Percentiles rank a stretch among this genome's conserved stretches.
These are phyloP conservation scores for Tuber magnatum DNA, from an alignment of 495 filamentous ascomycete species.

Conservation along the genomic window DNA sequence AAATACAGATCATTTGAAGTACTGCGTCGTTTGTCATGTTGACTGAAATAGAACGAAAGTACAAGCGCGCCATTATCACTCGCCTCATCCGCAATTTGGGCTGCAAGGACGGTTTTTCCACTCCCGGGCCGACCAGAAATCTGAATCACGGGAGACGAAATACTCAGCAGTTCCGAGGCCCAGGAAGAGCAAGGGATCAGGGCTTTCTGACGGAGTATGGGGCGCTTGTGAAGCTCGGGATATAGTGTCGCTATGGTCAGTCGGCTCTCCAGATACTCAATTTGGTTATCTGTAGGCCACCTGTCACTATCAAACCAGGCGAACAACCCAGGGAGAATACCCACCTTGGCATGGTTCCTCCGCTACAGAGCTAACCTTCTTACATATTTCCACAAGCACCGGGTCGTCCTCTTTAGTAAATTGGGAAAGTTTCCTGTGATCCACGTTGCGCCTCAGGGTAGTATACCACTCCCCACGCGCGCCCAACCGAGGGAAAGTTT, in stretches of 20 bases:
- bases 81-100: not conserved
- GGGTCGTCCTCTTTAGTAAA: not conserved
- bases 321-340: not conserved
- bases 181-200: not conserved
- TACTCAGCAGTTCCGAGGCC: not conserved
- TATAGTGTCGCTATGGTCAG: not conserved
- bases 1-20: not conserved
- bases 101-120: not conserved
- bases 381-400: not conserved
- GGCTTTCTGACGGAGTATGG: not conserved
- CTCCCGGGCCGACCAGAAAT: not conserved
- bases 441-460: not conserved
- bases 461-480: not conserved
- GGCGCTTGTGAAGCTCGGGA: not conserved
- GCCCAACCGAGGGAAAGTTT: not conserved
- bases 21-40: not conserved
- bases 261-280: slow-evolving; percentile 1
- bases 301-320: not conserved
- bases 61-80: not conserved
- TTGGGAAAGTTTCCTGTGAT: not conserved
- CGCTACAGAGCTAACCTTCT: not conserved
- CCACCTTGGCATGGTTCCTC: not conserved
- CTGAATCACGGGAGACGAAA: not conserved
- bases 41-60: slow-evolving; percentile 6
- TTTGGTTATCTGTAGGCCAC: not conserved